Percentiles rank a stretch among this genome's conserved stretches.
Conservation (phyloP, 1,284 basidiomycete genomes). For the Ceratobasidium sp. region DNA sequence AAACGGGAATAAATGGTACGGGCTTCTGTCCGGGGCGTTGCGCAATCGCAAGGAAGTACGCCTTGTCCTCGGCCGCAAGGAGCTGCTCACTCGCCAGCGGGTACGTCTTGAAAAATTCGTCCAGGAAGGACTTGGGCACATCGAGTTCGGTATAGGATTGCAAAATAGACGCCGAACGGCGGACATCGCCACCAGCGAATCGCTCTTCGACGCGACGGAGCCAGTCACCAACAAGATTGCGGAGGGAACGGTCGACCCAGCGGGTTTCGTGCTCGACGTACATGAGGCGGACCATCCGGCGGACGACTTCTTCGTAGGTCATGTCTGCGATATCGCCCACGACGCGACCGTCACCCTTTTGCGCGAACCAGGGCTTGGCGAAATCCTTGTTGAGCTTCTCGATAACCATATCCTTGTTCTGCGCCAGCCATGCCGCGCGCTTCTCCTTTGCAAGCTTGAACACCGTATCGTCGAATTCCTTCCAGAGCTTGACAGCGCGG, state of each 20-base stretch:
- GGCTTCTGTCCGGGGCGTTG: slow-evolving; percentile 98
- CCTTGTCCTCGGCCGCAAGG: slow-evolving; percentile 92
- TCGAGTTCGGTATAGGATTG: slow-evolving; percentile 89
- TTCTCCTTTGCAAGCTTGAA: slow-evolving; percentile 97
- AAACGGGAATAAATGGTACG: slow-evolving; percentile 96
- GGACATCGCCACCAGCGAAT: slow-evolving; percentile 89
- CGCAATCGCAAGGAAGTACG: slow-evolving; percentile 93
- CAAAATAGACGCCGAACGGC: slow-evolving; percentile 81
- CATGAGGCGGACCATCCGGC: slow-evolving; percentile 92
- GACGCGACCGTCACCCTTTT: slow-evolving; percentile 88
- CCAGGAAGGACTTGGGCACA: slow-evolving; percentile 78
- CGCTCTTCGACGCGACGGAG: slow-evolving; percentile 95
- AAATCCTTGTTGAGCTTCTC: slow-evolving; percentile 94
- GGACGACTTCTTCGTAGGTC: slow-evolving; percentile 97
- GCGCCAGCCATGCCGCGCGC: slow-evolving; percentile 83
- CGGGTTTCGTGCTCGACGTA: slow-evolving; percentile 89
- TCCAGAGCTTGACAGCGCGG: slow-evolving; percentile 96
- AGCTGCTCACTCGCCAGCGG: slow-evolving; percentile 83
- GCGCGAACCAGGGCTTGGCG: slow-evolving; percentile 95
- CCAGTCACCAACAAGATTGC: slow-evolving; percentile 97
- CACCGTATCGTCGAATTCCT: slow-evolving; percentile 95
- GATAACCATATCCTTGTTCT: slow-evolving; percentile 90
- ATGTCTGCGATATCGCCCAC: slow-evolving; percentile 91
- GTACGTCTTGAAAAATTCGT: slow-evolving; percentile 86
- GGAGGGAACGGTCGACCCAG: slow-evolving; percentile 93